Evolutionary conservation across 768 basidiomycete species (phyloP), one percentile per base, ranked within the genome.

Genomic region (Lactifluus hygrophoroides): DNA sequence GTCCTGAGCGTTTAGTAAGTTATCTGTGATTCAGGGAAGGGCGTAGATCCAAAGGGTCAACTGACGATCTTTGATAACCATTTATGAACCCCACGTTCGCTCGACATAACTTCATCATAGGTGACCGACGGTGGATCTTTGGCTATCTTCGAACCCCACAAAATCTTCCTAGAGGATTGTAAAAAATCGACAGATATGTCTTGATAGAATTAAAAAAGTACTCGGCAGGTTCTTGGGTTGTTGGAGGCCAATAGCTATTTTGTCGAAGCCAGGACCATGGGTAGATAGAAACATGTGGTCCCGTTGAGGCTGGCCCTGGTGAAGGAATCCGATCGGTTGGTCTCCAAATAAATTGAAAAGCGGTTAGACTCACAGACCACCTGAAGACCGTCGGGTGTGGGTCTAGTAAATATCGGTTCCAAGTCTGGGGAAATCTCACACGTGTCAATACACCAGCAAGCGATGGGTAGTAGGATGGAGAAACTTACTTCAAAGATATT

Each of bases 211-310:
- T 40, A 8, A n/a, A 52, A 40, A 73, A 78, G 63, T 57, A 86
- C 86, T 82, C 82, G 34, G 69, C 59, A 3, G 62, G 55, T 58
- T 66, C 61, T 58, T 58, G 51, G 43, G 46, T 25, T 11, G 46
- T 47, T 53, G 58, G 67, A 54, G 92, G 90, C 67, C 94, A 88
- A 67, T 94, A 95, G 4, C 90, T 84, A 60, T 91, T 83, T 60
- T 72, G 68, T 66, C 77, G 77, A 3, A 97, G 78, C 87, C 93
- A 95, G 37, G 80, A 73, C 87, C 91, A 92, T 0, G 94, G 92
- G 66, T 90, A 97, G 50, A 86, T 64, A 0, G 93, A 94, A n/a
- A 77, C 71, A 68, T 97, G 94, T 1, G 77, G 73, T 50, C 78
- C 72, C 11, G 80, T 71, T 2, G 79, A 79, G 5, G 78, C 80